A percentile compares a stretch with the other conserved stretches of the same genome.
Evolutionary conservation across 495 filamentous ascomycete genomes (phyloP).

Genomic region (Neurospora tetrasperma): DNA sequence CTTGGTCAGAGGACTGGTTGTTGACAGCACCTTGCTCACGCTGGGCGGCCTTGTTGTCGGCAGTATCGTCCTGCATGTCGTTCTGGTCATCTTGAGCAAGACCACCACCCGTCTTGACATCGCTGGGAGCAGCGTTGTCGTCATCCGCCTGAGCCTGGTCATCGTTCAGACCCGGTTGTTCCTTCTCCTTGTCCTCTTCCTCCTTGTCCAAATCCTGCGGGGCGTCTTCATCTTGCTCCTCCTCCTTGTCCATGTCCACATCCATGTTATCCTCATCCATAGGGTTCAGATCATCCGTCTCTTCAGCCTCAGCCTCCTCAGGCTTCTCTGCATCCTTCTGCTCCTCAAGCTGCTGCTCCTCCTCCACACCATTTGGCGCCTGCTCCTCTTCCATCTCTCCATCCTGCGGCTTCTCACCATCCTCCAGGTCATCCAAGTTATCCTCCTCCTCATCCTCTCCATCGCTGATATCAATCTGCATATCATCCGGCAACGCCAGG

Average conservation of each 20-base stretch:
- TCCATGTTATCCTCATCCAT: slow-evolving; percentile 32
- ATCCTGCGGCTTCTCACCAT: slow-evolving; percentile 21
- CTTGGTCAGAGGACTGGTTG: slow-evolving; percentile 38
- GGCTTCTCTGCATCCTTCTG: slow-evolving; percentile 39
- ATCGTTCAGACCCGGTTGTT: slow-evolving; percentile 25
- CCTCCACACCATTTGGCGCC: slow-evolving; percentile 10
- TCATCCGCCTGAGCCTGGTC: slow-evolving; percentile 45
- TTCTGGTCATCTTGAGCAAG: slow-evolving; percentile 44
- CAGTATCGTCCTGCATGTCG: slow-evolving; percentile 31
- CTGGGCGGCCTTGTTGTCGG: slow-evolving; percentile 36
- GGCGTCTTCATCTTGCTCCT: slow-evolving; percentile 22
- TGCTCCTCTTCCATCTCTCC: slow-evolving; percentile 15
- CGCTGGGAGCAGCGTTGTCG: slow-evolving; percentile 58
- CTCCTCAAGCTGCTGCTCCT: slow-evolving; percentile 18
- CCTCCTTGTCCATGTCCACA: slow-evolving; percentile 21
- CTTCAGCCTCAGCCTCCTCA: slow-evolving; percentile 17
- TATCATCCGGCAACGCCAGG: slow-evolving; percentile 56
- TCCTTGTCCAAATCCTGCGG: slow-evolving; percentile 20
- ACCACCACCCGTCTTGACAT: slow-evolving; percentile 46
- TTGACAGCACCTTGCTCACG: slow-evolving; percentile 38
- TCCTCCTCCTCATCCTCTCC: slow-evolving; percentile 39
- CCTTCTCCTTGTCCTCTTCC: slow-evolving; percentile 18
- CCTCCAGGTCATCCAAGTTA: slow-evolving; percentile 44
- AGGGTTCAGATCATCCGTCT: slow-evolving; percentile 22
- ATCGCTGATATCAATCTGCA: slow-evolving; percentile 56